These are phyloP conservation scores for Danielozyma ontarioensis DNA, from an alignment of 805 yeast genomes.

Conservation along the genomic window DNA sequence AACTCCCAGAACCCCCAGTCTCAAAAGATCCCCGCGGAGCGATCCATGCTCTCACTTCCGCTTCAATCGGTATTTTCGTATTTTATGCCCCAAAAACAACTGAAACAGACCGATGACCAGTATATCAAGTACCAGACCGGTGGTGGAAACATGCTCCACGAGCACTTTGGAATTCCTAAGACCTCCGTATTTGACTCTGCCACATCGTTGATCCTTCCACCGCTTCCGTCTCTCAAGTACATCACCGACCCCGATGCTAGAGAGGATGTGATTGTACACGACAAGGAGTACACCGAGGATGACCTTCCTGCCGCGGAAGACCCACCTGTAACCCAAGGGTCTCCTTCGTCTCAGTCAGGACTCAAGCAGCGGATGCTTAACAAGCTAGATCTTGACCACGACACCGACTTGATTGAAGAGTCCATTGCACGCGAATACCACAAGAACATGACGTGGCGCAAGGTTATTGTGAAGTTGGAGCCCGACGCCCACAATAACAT, in stretches of 20 bases:
- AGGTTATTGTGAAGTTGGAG: constrained; percentile 75
- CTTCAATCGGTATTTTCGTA: constrained; percentile 33
- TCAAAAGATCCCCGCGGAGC: background rate
- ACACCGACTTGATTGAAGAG: constrained; percentile 57
- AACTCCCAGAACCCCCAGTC: constrained; percentile 7
- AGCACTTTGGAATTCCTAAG: constrained; percentile 43
- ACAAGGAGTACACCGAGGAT: constrained; percentile 59
- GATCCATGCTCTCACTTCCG: background rate
- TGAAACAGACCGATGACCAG: constrained; percentile 6
- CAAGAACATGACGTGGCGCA: constrained; percentile 78
- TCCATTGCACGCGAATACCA: constrained; percentile 88
- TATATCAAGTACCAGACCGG: constrained; percentile 14
- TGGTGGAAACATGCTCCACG: constrained; percentile 9
- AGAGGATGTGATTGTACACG: constrained; percentile 71
- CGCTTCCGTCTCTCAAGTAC: constrained; percentile 66
- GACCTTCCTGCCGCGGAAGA: constrained; percentile 39
- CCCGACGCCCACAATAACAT: constrained; percentile 97
- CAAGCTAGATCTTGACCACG: constrained; percentile 14
- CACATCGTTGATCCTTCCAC: constrained; percentile 70
- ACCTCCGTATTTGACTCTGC: constrained; percentile 79
- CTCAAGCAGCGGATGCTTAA: background rate
- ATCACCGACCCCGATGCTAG: constrained; percentile 64
- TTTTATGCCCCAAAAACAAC: constrained; percentile 39
- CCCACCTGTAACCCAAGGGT: background rate
- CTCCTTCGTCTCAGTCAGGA: background rate